Evolutionary conservation across 73 alveolate genomes (phyloP), one percentile per base, ranked within the genome.

Genomic region (Paramecium sexaurelia): DNA sequence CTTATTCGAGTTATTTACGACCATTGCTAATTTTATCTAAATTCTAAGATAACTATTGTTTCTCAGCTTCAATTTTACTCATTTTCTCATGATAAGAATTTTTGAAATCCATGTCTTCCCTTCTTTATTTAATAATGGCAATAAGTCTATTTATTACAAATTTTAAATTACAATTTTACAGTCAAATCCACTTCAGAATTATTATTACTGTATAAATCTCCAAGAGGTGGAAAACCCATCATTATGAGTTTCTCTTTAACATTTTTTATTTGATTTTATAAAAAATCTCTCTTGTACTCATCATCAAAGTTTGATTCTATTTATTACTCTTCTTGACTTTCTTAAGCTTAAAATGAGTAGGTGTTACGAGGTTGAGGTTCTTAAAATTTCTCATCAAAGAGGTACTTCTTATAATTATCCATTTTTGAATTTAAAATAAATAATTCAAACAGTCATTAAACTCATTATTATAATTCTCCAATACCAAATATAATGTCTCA

Each of bases 171-270:
- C 90, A 61, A 17, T 43, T 45, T 78, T 2, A 78, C 35, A 19
- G 90, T 41, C 7, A 24, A n/a, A 32, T 78, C 90, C 0, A 43
- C 73, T 33, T 78, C 90, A 22, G 36, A 26, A 78, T 41, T 45
- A n/a, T 4, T n/a, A 78, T 39, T 78, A 27, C 90, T 78, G 22
- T 20, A 78, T 24, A 78, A 78, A 78, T 78, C 90, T 7, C 90
- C 90, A 1, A 78, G 19, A 29, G 26, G 35, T 19, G 90, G 90
- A 41, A 41, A 78, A 13, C 90, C 90, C 73, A 78, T 78, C 90
- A 78, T 78, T 3, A 45, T 33, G 7, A 78, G 24, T 40, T 78
- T 78, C n/a, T 78, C 90, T 13, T 24, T 78, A 0, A 78, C 9
- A n/a, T 24, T 43, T 78, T 45, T 78, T 7, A 78, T 29, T 78